Evolutionary conservation across 345 rosid genomes (phyloP).

Genomic region (Salix udensis): DNA sequence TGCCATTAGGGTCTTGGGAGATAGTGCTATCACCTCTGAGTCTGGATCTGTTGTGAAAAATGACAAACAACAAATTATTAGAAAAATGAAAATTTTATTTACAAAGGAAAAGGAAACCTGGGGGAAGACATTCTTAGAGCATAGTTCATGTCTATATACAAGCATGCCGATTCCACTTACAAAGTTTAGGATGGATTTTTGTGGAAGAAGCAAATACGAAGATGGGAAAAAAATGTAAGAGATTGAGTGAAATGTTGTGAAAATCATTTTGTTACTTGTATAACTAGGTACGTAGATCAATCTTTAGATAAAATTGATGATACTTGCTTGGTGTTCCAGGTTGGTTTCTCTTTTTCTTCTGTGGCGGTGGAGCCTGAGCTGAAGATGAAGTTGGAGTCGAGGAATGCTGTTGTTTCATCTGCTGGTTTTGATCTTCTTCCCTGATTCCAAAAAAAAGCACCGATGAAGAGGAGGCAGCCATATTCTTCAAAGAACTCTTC

Average conservation of each 20-base stretch:
- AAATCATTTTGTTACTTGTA: background rate
- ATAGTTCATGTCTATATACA: background rate
- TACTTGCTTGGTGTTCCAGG: slow-evolving; percentile 81
- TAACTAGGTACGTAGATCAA: background rate
- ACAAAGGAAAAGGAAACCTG: background rate
- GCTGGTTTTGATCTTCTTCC: slow-evolving; percentile 58
- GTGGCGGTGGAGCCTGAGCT: slow-evolving; percentile 45
- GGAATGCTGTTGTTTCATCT: slow-evolving; percentile 46
- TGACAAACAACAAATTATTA: slow-evolving; percentile 17
- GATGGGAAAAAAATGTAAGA: slow-evolving; percentile 3
- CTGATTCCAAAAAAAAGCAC: slow-evolving; percentile 59
- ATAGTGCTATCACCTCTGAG: slow-evolving; percentile 80
- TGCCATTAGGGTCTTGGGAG: slow-evolving; percentile 83
- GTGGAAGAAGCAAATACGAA: slow-evolving; percentile 2
- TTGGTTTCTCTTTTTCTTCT: slow-evolving; percentile 68
- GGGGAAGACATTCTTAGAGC: background rate
- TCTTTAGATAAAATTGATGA: slow-evolving; percentile 24
- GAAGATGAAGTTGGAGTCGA: slow-evolving; percentile 42
- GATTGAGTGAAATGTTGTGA: background rate
- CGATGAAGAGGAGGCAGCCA: slow-evolving; percentile 66
- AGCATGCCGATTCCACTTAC: slow-evolving; percentile 6
- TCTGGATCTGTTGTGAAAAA: slow-evolving; percentile 58
- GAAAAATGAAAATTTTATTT: slow-evolving; percentile 4
- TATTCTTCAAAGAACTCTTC: slow-evolving; percentile 2
- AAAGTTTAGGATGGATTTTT: slow-evolving; percentile 18